Conservation (phyloP, 768 basidiomycete genomes). For the Inosperma sp. region DNA sequence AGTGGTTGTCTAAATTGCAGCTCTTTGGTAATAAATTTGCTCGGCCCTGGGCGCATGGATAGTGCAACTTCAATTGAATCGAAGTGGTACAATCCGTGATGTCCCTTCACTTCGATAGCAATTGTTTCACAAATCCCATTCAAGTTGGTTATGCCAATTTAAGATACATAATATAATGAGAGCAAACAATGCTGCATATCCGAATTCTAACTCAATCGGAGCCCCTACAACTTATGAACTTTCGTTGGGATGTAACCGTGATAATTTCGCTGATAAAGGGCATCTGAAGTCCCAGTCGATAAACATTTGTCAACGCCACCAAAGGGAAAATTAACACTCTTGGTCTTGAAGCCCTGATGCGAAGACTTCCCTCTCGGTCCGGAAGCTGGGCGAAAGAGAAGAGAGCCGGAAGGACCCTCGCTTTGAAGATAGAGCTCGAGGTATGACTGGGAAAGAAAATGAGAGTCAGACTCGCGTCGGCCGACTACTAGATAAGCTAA, state of each 20-base stretch:
- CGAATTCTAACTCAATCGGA: too few species aligned
- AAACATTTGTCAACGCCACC: not conserved
- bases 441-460: not conserved
- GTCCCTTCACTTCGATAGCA: too few species aligned
- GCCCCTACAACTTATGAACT: not conserved
- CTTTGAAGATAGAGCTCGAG: not conserved
- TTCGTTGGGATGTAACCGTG: conserved; percentile 1
- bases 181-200: too few species aligned
- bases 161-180: too few species aligned
- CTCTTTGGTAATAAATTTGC: too few species aligned
- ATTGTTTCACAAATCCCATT: too few species aligned
- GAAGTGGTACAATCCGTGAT: too few species aligned
- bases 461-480: not conserved
- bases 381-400: not conserved
- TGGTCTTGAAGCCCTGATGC: not conserved
- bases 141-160: too few species aligned
- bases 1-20: too few species aligned
- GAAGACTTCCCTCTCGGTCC: not conserved
- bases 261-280: not conserved
- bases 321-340: not conserved
- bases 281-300: not conserved
- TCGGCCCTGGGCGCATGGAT: too few species aligned
- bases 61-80: too few species aligned
- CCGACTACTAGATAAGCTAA: not conserved
- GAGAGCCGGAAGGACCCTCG: not conserved